Percentiles rank a stretch among this genome's conserved stretches.
Evolutionary conservation across 139 green algal species (phyloP).

Genomic region (Coelastrella sp.): DNA sequence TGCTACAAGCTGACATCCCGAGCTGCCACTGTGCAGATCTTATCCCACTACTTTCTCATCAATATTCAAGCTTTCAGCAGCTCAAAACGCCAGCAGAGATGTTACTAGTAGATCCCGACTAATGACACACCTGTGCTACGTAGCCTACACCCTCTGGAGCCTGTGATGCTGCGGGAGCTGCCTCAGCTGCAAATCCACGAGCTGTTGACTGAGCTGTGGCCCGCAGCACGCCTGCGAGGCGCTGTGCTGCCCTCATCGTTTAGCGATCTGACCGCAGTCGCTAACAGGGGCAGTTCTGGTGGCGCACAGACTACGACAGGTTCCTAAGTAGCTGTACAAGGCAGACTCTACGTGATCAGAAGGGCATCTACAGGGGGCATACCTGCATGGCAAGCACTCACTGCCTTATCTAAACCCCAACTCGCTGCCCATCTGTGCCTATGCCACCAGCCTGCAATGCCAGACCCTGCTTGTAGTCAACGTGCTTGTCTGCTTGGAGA

Average conservation of each 20-base stretch:
- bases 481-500: too few relatives aligned
- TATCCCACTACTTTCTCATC: too few relatives aligned
- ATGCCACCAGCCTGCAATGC: too few relatives aligned
- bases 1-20: not conserved
- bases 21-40: not conserved
- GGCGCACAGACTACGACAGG: not conserved
- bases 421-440: too few relatives aligned
- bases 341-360: not conserved
- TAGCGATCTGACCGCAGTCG: slow-evolving; percentile 10
- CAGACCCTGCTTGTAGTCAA: too few relatives aligned
- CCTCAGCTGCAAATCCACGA: slow-evolving; percentile 41
- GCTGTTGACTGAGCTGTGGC: not conserved
- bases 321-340: not conserved
- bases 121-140: slow-evolving; percentile 29
- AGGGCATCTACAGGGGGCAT: too few relatives aligned
- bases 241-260: not conserved
- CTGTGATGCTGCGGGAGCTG: slow-evolving; percentile 37
- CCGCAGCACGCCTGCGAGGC: slow-evolving; percentile 17
- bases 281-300: slow-evolving; percentile 4
- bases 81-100: not conserved
- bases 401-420: too few relatives aligned
- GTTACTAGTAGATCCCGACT: not conserved
- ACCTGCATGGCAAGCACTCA: too few relatives aligned
- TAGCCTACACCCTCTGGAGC: slow-evolving; percentile 24
- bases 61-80: not conserved